Evolutionary conservation across 1,139 yeast species (phyloP), one percentile per base, ranked within the genome.

Genomic region (Lodderomyces parapsilosis): DNA sequence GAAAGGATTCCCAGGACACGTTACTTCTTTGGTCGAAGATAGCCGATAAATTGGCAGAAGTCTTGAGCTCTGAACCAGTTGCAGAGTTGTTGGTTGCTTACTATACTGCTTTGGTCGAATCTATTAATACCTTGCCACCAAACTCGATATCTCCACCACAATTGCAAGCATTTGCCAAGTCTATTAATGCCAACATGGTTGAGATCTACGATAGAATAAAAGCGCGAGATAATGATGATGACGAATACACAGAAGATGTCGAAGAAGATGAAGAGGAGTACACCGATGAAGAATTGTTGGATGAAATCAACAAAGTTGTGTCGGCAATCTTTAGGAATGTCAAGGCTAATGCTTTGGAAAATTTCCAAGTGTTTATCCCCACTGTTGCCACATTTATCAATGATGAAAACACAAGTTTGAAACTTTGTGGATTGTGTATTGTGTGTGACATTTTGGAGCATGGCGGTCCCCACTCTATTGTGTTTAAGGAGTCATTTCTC

Each of bases 231-330:
- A 80, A 74, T 49, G 82, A 76, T 38, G 91, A 84, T 53, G 90
- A 85, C 54, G 82, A 78, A 54, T 84, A 79, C 55, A 78, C 81
- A 36, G 91, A 85, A 58, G 91, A 83, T 47, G 76, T 79, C 20
- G 86, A 79, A 49, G 96, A 88, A 45, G 86, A 81, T 45, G 95
- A 86, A 44, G 90, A 84, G 41, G 97, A 87, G 55, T 88, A 80
- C 57, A 86, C 96, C 1, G 96, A 91, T 60, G 96, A 89, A 58
- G 96, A 89, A 57, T 71, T 91, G 42, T 68, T 88, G 47, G 95
- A 89, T 56, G 96, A 91, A 60, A 81, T 90, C 51, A 86, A 84
- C 62, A 86, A 86, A 60, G 83, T 87, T 1, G 63, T 93, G 31
- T 76, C 86, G n/a, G 76, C 86, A 1, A 72, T 90, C 14, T 86